Percentiles rank a stretch among this genome's conserved stretches.
Evolutionary conservation across 1,284 basidiomycete genomes (phyloP).

Genomic region (Malassezia sympodialis): DNA sequence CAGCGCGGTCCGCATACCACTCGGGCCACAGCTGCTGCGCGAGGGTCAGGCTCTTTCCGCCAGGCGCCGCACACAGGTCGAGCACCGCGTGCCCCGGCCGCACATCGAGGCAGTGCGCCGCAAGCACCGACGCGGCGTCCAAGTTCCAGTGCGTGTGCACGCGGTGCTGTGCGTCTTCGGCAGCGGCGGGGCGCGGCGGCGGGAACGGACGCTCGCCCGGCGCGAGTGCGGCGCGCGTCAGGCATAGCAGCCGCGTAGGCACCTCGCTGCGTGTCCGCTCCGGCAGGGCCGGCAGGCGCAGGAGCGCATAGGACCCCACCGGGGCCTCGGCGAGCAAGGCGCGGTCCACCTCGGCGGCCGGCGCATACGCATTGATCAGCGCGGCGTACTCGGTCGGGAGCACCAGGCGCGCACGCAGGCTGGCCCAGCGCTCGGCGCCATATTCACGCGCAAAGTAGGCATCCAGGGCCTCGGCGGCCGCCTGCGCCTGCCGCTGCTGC

Average conservation of each 20-base stretch:
- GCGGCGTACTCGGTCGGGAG: slow-evolving; percentile 9
- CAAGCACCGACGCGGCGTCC: slow-evolving; percentile 8
- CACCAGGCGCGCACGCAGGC: background rate
- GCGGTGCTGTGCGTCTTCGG: background rate
- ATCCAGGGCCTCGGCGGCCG: slow-evolving; percentile 6
- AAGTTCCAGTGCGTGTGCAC: slow-evolving; percentile 12
- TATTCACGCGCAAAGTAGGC: slow-evolving; percentile 1
- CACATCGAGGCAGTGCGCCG: slow-evolving; percentile 5
- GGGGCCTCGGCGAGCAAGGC: background rate
- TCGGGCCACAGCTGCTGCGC: slow-evolving; percentile 10
- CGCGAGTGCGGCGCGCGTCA: background rate
- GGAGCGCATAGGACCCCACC: background rate
- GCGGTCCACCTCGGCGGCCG: slow-evolving; percentile 3
- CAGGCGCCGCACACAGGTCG: slow-evolving; percentile 10
- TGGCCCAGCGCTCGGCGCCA: slow-evolving; percentile 1
- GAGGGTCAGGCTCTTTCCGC: slow-evolving; percentile 1
- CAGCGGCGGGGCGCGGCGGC: background rate
- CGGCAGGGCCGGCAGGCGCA: background rate
- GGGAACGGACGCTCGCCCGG: slow-evolving; percentile 2
- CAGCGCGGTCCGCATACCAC: slow-evolving; percentile 3
- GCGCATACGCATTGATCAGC: slow-evolving; percentile 9
- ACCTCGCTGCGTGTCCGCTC: background rate
- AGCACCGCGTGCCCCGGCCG: slow-evolving; percentile 10
- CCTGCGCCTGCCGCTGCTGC: slow-evolving; percentile 4
- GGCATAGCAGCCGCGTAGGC: slow-evolving; percentile 8